Percentiles rank a stretch among this genome's conserved stretches.
phyloP scores from a whole-genome alignment of 1,284 basidiomycete genomes.

The Vanrija sp. region DNA sequence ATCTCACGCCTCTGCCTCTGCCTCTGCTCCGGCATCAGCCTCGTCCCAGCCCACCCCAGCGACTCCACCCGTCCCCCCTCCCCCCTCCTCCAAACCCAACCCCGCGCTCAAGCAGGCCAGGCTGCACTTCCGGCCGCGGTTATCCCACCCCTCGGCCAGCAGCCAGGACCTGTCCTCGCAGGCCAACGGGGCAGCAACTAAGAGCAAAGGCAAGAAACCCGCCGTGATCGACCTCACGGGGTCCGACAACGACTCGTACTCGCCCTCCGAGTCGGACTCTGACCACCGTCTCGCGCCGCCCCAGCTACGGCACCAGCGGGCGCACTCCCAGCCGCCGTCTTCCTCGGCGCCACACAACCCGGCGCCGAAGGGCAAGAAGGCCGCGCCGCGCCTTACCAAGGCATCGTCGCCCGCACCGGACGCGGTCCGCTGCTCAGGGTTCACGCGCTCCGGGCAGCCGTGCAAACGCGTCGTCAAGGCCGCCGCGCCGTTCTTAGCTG shows the following conservation, averaged over 20 bases:
- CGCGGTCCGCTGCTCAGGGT: constrained; percentile 40
- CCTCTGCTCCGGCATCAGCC: not conserved
- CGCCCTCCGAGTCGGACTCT: not conserved
- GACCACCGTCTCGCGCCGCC: not conserved
- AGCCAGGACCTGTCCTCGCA: not conserved
- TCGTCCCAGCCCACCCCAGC: not conserved
- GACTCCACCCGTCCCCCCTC: not conserved
- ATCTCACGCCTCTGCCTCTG: not conserved
- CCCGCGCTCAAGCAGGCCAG: not conserved
- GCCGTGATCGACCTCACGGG: constrained; percentile 10
- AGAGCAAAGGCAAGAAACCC: too few relatives aligned
- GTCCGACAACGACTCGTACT: constrained; percentile 6
- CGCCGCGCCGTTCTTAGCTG: constrained; percentile 30
- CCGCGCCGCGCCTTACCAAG: not conserved
- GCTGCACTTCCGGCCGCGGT: not conserved
- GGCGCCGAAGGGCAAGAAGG: not conserved
- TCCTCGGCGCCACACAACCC: not conserved
- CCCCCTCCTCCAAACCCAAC: not conserved
- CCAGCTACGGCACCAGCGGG: not conserved
- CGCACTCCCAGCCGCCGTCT: not conserved
- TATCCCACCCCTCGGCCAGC: too few relatives aligned
- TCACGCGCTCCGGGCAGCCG: constrained; percentile 40
- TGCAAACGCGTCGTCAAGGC: constrained; percentile 44
- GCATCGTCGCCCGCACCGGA: not conserved
- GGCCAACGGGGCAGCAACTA: not conserved